Evolutionary conservation across 108 stramenopile species (phyloP), one percentile per base, ranked within the genome.

Genomic region (Mayamaea pseudoterrestris): DNA sequence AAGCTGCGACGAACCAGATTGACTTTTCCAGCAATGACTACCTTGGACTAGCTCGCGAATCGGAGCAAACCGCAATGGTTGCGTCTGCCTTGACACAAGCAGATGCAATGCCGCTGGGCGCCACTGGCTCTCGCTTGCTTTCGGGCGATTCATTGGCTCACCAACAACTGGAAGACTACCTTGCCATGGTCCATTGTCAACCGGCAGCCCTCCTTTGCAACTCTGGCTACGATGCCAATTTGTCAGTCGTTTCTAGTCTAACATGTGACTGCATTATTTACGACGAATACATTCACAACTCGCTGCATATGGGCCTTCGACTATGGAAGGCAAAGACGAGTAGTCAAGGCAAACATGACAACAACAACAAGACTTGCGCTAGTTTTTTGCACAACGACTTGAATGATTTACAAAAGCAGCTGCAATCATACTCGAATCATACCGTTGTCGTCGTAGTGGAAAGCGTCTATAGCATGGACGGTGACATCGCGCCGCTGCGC

Each of bases 11-110:
- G 24, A 24, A 40, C 17, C 26, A 57, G 29, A 65, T 93, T 35
- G 97, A 98, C 56, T 98, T 98, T 68, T 81, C 85, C 17, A 90
- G 85, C 55, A 98, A 98, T 51, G 97, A 98, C 50, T 98, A 96
- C 53, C 83, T 98, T 2, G 93, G 97, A 27, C 57, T 98, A 30
- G 93, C 94, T 2, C 80, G 89, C 12, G 20, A 42, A 44, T 23
- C 30, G 5, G 17, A 6, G 16, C 52, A 43, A 25, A 2, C 22
- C 21, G 26, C 34, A 13, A 16, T 44, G 23, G 36, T 72, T 1
- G 23, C 21, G 29, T 43, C 22, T 2, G 14, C 23, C 16, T 39
- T 18, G 5, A 20, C 16, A 43, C 20, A 30, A 7, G 5, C 22
- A 3, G 23, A 25, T 21, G 23, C n/a, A 44, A 37, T 9, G 30